Percentiles rank a stretch among this genome's conserved stretches.
These are phyloP conservation scores for Torulaspora microellipsoides DNA, from an alignment of 805 yeast species.

Conservation along the genomic window DNA sequence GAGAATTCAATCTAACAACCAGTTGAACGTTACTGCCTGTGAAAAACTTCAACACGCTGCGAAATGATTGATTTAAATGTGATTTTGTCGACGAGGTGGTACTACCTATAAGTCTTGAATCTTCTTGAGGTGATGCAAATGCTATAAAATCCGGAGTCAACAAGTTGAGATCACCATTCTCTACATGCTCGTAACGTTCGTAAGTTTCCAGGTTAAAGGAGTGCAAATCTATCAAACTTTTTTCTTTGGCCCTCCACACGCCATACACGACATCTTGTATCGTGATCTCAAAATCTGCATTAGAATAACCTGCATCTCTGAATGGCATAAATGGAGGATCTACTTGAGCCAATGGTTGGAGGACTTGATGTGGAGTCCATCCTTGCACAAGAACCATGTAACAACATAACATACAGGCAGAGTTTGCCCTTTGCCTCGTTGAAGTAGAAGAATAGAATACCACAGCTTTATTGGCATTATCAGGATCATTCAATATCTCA, in stretches of 20 bases:
- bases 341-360: conserved; percentile 88
- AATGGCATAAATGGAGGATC: conserved; percentile 93
- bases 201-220: conserved; percentile 87
- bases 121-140: conserved; percentile 92
- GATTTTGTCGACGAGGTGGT: conserved; percentile 21
- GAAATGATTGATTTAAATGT: conserved; percentile 65
- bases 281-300: conserved; percentile 88
- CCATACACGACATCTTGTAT: conserved; percentile 96
- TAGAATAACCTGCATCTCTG: conserved; percentile 96
- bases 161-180: conserved; percentile 93
- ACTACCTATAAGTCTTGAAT: conserved; percentile 32
- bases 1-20: conserved; percentile 90
- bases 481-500: conserved; percentile 80
- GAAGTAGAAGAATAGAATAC: conserved; percentile 84
- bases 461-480: conserved; percentile 81
- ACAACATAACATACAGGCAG: conserved; percentile 90
- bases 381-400: conserved; percentile 93
- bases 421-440: conserved; percentile 80
- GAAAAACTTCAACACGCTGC: conserved; percentile 76
- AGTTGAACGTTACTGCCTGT: conserved; percentile 68
- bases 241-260: conserved; percentile 95
- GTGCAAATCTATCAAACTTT: conserved; percentile 81
- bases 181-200: conserved; percentile 91
- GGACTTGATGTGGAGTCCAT: conserved; percentile 97
- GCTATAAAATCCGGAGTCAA: conserved; percentile 93